Evolutionary conservation across 805 yeast genomes (phyloP).

Genomic region (Wickerhamomyces kurtzmanii): DNA sequence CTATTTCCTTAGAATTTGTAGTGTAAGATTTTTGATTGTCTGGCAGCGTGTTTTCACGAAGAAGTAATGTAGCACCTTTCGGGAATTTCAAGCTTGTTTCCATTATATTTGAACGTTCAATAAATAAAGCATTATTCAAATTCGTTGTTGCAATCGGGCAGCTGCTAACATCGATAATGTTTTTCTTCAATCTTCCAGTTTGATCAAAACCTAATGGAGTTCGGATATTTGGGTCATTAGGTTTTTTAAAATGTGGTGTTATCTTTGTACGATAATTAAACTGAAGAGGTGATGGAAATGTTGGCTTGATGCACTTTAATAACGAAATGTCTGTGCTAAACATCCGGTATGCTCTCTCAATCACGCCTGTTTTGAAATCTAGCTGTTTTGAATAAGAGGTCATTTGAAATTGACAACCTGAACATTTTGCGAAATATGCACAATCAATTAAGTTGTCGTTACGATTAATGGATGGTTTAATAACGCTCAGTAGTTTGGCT

Average conservation of each 20-base stretch:
- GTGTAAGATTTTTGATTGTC: constrained; percentile 40
- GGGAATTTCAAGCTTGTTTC: constrained; percentile 32
- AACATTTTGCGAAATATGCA: constrained; percentile 77
- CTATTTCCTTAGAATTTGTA: constrained; percentile 66
- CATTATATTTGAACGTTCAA: constrained; percentile 51
- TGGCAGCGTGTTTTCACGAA: constrained; percentile 62
- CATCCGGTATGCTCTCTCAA: constrained; percentile 57
- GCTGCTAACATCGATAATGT: constrained; percentile 77
- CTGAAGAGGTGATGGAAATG: constrained; percentile 68
- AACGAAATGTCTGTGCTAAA: constrained; percentile 54
- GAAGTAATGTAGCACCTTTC: constrained; percentile 80
- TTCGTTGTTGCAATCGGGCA: constrained; percentile 81
- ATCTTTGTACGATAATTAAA: constrained; percentile 79
- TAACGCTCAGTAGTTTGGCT: constrained; percentile 53
- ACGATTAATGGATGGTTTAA: constrained; percentile 30
- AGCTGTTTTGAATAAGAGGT: constrained; percentile 66
- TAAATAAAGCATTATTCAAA: constrained; percentile 59
- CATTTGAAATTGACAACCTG: constrained; percentile 91
- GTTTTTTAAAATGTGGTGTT: constrained; percentile 84
- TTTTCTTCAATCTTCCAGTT: constrained; percentile 65
- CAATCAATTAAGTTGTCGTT: constrained; percentile 48
- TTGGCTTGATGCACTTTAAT: constrained; percentile 46
- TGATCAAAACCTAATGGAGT: constrained; percentile 82
- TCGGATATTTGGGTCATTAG: constrained; percentile 23
- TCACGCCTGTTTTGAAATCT: constrained; percentile 56